Evolutionary conservation across 2,329 filamentous ascomycete species (phyloP), one percentile per base, ranked within the genome.

Genomic region (Leptographium galeiforme): DNA sequence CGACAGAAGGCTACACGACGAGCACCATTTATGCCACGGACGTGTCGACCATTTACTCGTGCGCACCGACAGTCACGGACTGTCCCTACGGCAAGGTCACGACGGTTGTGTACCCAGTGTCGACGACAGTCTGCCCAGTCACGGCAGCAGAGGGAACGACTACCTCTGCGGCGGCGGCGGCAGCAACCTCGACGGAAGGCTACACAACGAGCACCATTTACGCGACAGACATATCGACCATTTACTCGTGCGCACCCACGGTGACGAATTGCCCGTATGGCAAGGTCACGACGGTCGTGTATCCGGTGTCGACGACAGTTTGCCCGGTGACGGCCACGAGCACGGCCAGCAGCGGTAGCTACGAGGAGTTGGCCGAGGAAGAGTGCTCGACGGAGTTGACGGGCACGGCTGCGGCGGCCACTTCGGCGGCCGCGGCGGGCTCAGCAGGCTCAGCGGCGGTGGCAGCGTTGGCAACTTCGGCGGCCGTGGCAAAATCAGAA

Each of bases 61-160:
- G 63, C 52, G 56, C 61, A 12, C 57, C 61, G 0, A 61, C 54
- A 11, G 48, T 64, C 5, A 64, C 63, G 43, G 51, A 61, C 52
- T 65, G 63, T 59, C 63, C 63, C 6, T 56, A 51, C 45, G 56
- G 57, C 44, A 45, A 57, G 44, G 59, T 62, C 16, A 62, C 61
- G 18, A 60, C 60, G 18, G 57, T 63, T 58, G 60, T 63, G 41
- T 57, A 65, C 45, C 59, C 63, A 41, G 53, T 55, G 18, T 14
- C 14, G 7, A 33, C 50, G 14, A 45, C 49, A 7, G 62, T 71
- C 54, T 72, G 70, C 65, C 70, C 71, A 13, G 64, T 72, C 25
- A 60, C 59, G 12, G 19, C 41, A 12, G 8, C 41, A 11, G 54
- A 2, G 7, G 39, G 10, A 4, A 45, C 43, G 8, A 30, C 18